Evolutionary conservation across 225 moss, liverwort and hornwort genomes (phyloP).

Genomic region (Marchantia paleacea): DNA sequence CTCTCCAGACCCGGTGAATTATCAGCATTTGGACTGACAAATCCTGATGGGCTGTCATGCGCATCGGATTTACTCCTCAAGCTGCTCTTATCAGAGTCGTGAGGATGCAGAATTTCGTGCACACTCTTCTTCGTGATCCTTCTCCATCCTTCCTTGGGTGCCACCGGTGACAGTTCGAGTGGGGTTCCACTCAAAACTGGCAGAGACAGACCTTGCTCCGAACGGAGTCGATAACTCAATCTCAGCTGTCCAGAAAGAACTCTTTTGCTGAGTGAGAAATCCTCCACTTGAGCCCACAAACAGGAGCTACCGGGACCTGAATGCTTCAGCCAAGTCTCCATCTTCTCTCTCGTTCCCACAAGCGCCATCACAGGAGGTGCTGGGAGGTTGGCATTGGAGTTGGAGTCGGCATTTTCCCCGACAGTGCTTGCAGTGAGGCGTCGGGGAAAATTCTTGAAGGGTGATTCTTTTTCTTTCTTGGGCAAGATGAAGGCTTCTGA

Average conservation of each 20-base stretch:
- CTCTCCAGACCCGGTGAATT: not conserved
- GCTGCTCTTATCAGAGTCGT: not conserved
- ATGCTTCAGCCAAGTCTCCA: constrained; percentile 66
- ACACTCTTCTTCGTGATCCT: constrained; percentile 13
- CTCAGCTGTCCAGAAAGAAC: constrained; percentile 37
- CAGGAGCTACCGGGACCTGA: constrained; percentile 56
- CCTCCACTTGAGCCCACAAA: constrained; percentile 45
- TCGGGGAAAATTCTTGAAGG: constrained; percentile 34
- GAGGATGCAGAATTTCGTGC: not conserved
- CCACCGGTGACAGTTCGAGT: constrained; percentile 27
- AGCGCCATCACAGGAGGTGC: constrained; percentile 43
- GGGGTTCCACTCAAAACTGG: constrained; percentile 42
- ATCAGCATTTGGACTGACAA: not conserved
- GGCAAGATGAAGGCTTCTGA: constrained; percentile 50
- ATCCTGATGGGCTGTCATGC: not conserved
- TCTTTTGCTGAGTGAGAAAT: not conserved
- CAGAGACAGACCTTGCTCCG: constrained; percentile 33
- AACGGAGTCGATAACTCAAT: constrained; percentile 58
- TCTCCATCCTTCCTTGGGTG: not conserved
- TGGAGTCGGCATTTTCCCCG: not conserved
- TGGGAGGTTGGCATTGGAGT: not conserved
- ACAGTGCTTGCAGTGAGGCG: constrained; percentile 1
- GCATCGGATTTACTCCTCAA: not conserved
- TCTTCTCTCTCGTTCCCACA: constrained; percentile 52
- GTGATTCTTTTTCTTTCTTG: constrained; percentile 37